phyloP scores from a whole-genome alignment of 495 filamentous ascomycete genomes.

The Lophium mytilinum region DNA sequence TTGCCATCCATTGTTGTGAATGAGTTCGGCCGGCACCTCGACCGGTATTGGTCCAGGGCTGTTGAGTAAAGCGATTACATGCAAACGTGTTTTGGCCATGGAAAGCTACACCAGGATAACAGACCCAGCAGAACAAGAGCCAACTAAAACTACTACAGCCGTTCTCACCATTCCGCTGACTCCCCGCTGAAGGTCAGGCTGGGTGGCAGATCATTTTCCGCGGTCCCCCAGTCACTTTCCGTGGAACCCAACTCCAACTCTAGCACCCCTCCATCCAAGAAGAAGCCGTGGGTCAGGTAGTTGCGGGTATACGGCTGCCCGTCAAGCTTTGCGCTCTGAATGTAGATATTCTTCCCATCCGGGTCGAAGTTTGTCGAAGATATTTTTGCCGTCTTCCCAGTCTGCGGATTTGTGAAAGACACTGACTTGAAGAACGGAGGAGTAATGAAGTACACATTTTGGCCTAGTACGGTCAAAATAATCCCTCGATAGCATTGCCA shows the following conservation, averaged over 20 bases:
- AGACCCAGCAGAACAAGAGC: no score
- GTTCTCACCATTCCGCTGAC: no score
- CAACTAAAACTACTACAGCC: no score
- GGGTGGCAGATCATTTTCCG: conserved; percentile 56
- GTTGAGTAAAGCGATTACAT: no score
- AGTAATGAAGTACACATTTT: conserved; percentile 67
- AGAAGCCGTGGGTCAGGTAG: conserved; percentile 70
- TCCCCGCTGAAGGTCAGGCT: conserved; percentile 26
- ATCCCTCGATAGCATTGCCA: no score
- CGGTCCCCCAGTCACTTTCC: conserved; percentile 65
- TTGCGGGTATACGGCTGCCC: conserved; percentile 57
- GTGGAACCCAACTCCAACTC: conserved; percentile 56
- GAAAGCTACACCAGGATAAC: no score
- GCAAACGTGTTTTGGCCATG: no score
- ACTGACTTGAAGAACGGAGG: conserved; percentile 50
- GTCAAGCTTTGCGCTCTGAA: conserved; percentile 62
- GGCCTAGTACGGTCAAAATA: conserved; percentile 35
- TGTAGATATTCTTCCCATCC: conserved; percentile 51
- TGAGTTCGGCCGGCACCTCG: no score
- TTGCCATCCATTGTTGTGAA: no score
- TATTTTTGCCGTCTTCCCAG: conserved; percentile 54
- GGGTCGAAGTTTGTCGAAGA: conserved; percentile 58
- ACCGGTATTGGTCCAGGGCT: no score
- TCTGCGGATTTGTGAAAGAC: conserved; percentile 52
- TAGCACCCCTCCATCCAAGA: conserved; percentile 59